Evolutionary conservation across 2,329 filamentous ascomycete genomes (phyloP), one percentile per base, ranked within the genome.

Genomic region (Talaromyces sp.): DNA sequence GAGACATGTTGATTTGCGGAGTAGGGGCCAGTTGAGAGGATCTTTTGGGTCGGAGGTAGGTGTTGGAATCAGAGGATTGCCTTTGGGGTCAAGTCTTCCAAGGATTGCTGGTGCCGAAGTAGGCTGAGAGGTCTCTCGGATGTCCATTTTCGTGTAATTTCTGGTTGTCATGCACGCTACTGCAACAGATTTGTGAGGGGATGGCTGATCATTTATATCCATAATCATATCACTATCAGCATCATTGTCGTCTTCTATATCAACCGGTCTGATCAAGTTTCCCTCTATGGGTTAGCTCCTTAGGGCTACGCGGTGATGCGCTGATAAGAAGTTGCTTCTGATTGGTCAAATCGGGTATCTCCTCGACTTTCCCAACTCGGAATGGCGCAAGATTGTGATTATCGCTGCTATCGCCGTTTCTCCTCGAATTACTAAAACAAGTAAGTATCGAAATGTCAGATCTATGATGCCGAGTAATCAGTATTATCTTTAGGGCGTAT

Each of bases 1-100:
- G 45, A 61, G 59, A 50, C 59, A 61, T 22, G 13, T 50, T 35
- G 41, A 47, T 61, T 61, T 61, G 19, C 59, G 59, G 41, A 47
- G 33, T 1, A 61, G 70, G 0, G 59, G 13, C 59, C 59, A 61
- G 31, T 61, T 61, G 1, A 61, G 31, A 37, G 59, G 59, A 3
- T 61, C 59, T 13, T 50, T 50, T 33, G n/a, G 43, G 31, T 50
- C 41, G 19, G 31, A 48, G 9, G 59, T 61, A 31, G 59, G 59
- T 22, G n/a, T 48, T 39, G 59, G 59, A 2, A n/a, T 22, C 8
- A 61, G 8, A 2, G 19, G 59, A 5, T 39, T 37, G 41, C 59
- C 59, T 6, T 50, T 61, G 8, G 27, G 41, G 11, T 61, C 59
- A n/a, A 61, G 27, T 39, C 37, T 61, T 37, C 39, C 31, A 19